Base-by-base conservation (phyloP, 306 rosid species). In the Ormosia emarginata region DNA sequence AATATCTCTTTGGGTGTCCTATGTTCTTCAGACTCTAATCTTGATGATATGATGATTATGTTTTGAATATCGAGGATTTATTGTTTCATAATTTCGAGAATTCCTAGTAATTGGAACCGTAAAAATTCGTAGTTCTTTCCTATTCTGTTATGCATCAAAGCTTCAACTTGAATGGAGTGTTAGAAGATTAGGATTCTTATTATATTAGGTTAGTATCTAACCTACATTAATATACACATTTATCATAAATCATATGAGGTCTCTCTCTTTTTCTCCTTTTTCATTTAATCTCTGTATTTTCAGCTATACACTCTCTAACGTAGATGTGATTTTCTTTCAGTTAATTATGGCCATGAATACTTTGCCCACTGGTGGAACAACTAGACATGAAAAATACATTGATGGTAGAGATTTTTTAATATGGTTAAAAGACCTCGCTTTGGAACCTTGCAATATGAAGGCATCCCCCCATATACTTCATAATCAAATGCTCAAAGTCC, bases 381-480 rank as follows among this genome's bases (percentile, higher is more conserved):
- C 7, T 17, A 34, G 2, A 10, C 33, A 66, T 70, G 29, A 13
- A 59, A 34, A 55, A 7, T 5, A 12, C 14, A 30, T 18, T 50
- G 40, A 32, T 24, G 53, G 34, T 8, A 29, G 41, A 71, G 85
- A 66, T 8, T 70, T 43, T 74, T 68, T 85, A 61, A 29, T 68
- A 41, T 32, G 75, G 77, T 62, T 62, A 12, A 74, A 78, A 61
- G 76, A 64, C 47, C 78, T 73, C 63, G 71, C 83, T 7, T 43
- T 84, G 59, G 18, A 73, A 24, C 56, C 71, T 81, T 47, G 62
- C 33, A 37, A 78, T 6, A 3, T 5, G 53, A 41, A 77, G 30
- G 24, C 67, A 43, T 59, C 83, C 5, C 59, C 14, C 5, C 33
- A 29, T 56, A 67, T 29, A 63, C 17, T 44, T 55, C 6, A 12